Base-by-base conservation (phyloP, 305 asterid species). In the Withania somnifera region DNA sequence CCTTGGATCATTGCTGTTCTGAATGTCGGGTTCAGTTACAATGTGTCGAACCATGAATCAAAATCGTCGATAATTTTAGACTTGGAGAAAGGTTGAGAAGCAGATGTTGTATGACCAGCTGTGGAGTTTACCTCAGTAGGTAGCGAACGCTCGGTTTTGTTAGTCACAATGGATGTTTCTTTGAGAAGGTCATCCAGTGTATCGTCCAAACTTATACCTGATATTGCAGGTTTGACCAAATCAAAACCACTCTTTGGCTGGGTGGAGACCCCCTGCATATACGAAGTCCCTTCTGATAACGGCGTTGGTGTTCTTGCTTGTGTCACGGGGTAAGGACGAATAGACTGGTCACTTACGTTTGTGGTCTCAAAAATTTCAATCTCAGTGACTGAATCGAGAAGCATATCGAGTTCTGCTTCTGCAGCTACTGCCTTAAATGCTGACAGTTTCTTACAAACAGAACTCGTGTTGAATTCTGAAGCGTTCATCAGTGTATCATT, bases 41-140 rank as follows among this genome's bases (percentile, higher is more conserved):
- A 88, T 58, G 97, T 85, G 88, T 95, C 95, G 77, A 95, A 88
- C 99, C 99, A 95, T 42, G 97, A 94, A 86, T 91, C 97, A 79
- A 95, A 94, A 84, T 95, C 97, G 83, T 92, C 89, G 17, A 76
- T 77, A 63, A 84, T 47, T 76, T 89, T 79, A 56, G 98, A 86
- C 82, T 88, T 94, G 17, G 97, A 86, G 84, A 22, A 64, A 32
- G 87, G 84, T 42, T 85, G 32, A 50, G 84, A 68, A 5, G 75
- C 17, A 26, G 92, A 81, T 11, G 85, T 50, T 63, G 81, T 22
- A 82, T 51, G 57, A 32, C 20, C 82, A 45, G 68, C 60, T 30
- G 38, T 36, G 15, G 84, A 60, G 64, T 87, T 85, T 26, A 84
- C 83, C 82, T 75, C 87, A 30, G 71, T 67, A 47, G 84, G 28